Evolutionary conservation across 176 grass and related monocot species (phyloP).

Genomic region (Oryza australiensis): DNA sequence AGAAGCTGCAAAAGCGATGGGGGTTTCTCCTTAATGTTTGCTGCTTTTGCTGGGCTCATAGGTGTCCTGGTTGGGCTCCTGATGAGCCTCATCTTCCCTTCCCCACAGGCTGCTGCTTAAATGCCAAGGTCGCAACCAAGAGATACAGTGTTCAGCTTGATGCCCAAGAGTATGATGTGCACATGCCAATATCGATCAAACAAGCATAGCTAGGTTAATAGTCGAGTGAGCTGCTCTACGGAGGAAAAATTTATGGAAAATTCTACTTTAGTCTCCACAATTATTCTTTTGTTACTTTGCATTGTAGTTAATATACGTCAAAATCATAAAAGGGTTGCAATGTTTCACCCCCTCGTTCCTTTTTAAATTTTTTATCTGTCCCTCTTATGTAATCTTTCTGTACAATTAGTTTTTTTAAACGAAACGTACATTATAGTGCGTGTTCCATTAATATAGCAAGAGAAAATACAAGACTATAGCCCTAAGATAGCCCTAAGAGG

Average conservation of each 20-base stretch:
- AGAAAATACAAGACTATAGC: too few species aligned
- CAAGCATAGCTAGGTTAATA: background rate
- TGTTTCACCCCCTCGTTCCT: background rate
- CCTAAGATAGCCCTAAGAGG: too few species aligned
- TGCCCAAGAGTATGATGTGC: background rate
- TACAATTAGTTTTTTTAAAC: conserved; percentile 42
- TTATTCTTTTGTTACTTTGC: conserved; percentile 47
- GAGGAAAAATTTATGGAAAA: background rate
- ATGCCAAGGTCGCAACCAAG: conserved; percentile 18
- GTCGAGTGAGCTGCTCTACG: background rate
- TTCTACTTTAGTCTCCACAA: conserved; percentile 7
- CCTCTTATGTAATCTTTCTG: conserved; percentile 14
- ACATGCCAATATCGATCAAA: background rate
- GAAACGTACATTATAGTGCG: too few species aligned
- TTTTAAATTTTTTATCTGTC: conserved; percentile 35
- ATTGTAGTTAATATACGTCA: conserved; percentile 22
- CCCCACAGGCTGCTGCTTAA: conserved; percentile 47
- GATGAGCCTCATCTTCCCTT: conserved; percentile 76
- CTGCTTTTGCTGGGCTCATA: conserved; percentile 74
- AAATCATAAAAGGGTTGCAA: conserved; percentile 17
- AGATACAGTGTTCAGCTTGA: background rate
- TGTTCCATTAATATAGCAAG: too few species aligned
- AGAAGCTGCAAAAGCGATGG: conserved; percentile 60
- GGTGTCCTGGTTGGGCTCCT: conserved; percentile 77
- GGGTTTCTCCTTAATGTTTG: conserved; percentile 78